phyloP scores from a whole-genome alignment of 2,329 filamentous ascomycete species.

The Nakataea oryzae region DNA sequence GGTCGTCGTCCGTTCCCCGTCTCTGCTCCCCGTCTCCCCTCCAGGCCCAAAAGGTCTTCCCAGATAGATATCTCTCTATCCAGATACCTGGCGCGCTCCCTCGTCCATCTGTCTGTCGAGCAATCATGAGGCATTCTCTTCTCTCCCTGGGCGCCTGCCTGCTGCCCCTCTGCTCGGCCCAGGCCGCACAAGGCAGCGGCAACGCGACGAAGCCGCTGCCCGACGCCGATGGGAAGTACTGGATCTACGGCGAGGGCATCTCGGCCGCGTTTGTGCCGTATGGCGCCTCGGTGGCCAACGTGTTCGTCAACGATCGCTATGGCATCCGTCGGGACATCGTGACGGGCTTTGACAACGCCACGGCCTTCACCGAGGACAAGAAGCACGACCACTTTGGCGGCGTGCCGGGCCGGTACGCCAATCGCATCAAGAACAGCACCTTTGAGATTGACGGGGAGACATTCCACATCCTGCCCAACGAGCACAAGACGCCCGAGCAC shows the following conservation, averaged over 20 bases:
- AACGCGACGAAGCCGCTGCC: conserved; percentile 17
- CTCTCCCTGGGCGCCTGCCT: not conserved
- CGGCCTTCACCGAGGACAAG: conserved; percentile 53
- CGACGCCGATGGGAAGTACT: conserved; percentile 58
- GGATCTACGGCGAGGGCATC: conserved; percentile 57
- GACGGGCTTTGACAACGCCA: conserved; percentile 66
- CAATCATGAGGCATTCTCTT: not conserved
- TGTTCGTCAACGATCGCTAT: conserved; percentile 59
- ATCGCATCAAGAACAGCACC: conserved; percentile 69
- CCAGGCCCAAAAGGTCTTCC: not conserved
- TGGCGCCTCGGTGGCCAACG: conserved; percentile 61
- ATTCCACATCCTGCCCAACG: conserved; percentile 53
- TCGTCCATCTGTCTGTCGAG: not conserved
- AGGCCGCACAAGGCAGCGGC: not conserved
- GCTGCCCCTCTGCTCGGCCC: conserved; percentile 1
- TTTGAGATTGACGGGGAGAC: conserved; percentile 55
- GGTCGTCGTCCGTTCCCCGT: not conserved
- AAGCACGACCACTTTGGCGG: conserved; percentile 62
- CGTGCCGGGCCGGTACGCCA: conserved; percentile 69
- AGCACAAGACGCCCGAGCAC: conserved; percentile 39
- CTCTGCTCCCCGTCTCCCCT: not conserved
- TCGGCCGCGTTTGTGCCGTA: conserved; percentile 63
- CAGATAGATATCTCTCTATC: not conserved
- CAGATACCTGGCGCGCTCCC: not conserved
- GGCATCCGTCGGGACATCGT: conserved; percentile 62